phyloP scores from a whole-genome alignment of 2,329 filamentous ascomycete genomes.

The Epichloe baconii region DNA sequence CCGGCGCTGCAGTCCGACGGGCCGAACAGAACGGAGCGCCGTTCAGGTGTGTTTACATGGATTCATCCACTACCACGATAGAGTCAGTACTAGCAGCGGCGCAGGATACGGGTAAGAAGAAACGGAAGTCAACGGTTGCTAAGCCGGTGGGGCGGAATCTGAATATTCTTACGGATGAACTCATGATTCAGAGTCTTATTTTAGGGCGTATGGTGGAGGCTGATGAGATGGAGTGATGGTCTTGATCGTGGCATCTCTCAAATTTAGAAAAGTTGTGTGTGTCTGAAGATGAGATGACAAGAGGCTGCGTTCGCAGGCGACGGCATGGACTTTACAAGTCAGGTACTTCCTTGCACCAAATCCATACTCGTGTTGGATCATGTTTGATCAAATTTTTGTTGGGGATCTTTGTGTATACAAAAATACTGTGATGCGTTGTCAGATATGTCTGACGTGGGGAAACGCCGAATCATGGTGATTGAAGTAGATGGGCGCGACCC shows the following conservation, averaged over 20 bases:
- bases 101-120: constrained; percentile 22
- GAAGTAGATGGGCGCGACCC: too few relatives aligned
- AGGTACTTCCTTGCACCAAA: too few relatives aligned
- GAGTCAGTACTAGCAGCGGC: constrained; percentile 30
- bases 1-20: constrained; percentile 42
- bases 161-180: constrained; percentile 66
- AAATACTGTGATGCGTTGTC: too few relatives aligned
- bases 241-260: neutral
- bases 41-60: constrained; percentile 73
- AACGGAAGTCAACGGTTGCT: constrained; percentile 23
- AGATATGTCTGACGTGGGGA: too few relatives aligned
- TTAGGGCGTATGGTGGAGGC: constrained; percentile 64
- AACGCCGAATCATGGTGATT: too few relatives aligned
- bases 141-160: constrained; percentile 34
- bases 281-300: neutral
- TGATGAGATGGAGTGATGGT: constrained; percentile 24
- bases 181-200: constrained; percentile 86
- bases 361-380: too few relatives aligned
- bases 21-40: constrained; percentile 30
- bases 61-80: constrained; percentile 46
- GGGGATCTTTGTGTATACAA: too few relatives aligned
- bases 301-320: too few relatives aligned
- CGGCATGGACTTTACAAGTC: too few relatives aligned
- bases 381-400: too few relatives aligned
- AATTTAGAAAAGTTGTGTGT: neutral